Percentiles rank a stretch among this genome's conserved stretches.
Evolutionary conservation across 2,329 filamentous ascomycete genomes (phyloP).

Genomic region (Ampelomyces quisqualis): DNA sequence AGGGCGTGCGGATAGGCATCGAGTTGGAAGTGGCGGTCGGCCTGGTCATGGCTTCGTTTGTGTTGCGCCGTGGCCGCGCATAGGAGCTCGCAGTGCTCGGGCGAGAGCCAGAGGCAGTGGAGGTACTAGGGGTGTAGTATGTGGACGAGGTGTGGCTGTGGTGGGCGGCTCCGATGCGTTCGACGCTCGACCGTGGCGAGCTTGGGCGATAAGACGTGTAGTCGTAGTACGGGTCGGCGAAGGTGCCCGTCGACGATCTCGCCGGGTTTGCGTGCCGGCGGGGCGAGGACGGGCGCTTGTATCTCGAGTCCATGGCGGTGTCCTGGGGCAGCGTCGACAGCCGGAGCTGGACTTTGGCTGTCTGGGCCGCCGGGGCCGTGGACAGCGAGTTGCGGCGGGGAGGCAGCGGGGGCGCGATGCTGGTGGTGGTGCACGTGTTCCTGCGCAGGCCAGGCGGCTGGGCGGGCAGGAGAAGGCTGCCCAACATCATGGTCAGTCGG

Average conservation of each 20-base stretch:
- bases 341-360: slow-evolving; percentile 22
- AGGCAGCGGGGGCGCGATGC: slow-evolving; percentile 23
- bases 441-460: slow-evolving; percentile 19
- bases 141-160: slow-evolving; percentile 25
- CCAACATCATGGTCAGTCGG: slow-evolving; percentile 37
- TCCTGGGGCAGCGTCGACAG: slow-evolving; percentile 13
- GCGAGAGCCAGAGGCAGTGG: slow-evolving; percentile 33
- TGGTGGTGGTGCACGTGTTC: slow-evolving; percentile 20
- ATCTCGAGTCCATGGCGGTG: slow-evolving; percentile 38
- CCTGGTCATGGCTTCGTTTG: slow-evolving; percentile 39
- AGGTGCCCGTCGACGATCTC: slow-evolving; percentile 42
- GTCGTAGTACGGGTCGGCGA: slow-evolving; percentile 38
- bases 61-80: slow-evolving; percentile 50
- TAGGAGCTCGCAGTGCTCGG: slow-evolving; percentile 43
- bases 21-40: slow-evolving; percentile 39
- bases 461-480: slow-evolving; percentile 36
- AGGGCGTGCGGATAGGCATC: slow-evolving; percentile 38
- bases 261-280: slow-evolving; percentile 36
- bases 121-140: slow-evolving; percentile 29
- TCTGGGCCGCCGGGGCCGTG: slow-evolving; percentile 23
- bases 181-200: slow-evolving; percentile 40
- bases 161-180: slow-evolving; percentile 31
- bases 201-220: slow-evolving; percentile 28
- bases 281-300: slow-evolving; percentile 41
- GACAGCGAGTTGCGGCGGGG: slow-evolving; percentile 28